Percentiles rank a stretch among this genome's conserved stretches.
Evolutionary conservation across 202 grass and related monocot genomes (phyloP).

Genomic region (Cymbopogon flexuosus): DNA sequence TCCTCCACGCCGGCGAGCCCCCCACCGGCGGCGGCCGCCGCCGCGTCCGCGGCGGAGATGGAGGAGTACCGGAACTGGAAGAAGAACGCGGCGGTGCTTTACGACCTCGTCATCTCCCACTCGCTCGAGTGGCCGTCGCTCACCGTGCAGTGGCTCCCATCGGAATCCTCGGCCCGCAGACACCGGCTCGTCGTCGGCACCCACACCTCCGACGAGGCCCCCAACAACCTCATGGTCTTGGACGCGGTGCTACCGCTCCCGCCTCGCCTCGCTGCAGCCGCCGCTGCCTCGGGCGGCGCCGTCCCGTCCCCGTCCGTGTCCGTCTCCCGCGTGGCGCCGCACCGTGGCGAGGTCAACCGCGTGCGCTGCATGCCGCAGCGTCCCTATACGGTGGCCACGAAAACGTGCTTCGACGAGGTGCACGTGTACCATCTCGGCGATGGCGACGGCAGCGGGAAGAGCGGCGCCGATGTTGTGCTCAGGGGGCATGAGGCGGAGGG

Average conservation of each 20-base stretch:
- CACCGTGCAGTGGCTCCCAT: constrained; percentile 76
- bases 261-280: constrained; percentile 25
- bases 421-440: constrained; percentile 61
- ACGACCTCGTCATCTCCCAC: constrained; percentile 90
- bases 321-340: constrained; percentile 41
- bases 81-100: constrained; percentile 85
- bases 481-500: constrained; percentile 71
- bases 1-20: constrained; percentile 33
- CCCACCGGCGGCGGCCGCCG: neutral
- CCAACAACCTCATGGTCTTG: constrained; percentile 60
- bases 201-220: constrained; percentile 59
- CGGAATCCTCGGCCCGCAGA: constrained; percentile 16
- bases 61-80: constrained; percentile 84
- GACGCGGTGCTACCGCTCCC: constrained; percentile 51
- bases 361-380: constrained; percentile 72
- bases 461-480: constrained; percentile 56
- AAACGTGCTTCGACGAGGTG: constrained; percentile 64
- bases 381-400: constrained; percentile 60
- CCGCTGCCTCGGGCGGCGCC: neutral
- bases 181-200: constrained; percentile 66
- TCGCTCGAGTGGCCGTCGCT: constrained; percentile 86
- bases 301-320: constrained; percentile 46
- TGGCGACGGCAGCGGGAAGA: constrained; percentile 1
- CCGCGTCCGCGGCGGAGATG: constrained; percentile 14
- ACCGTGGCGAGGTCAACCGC: constrained; percentile 84